Evolutionary conservation across 805 yeast species (phyloP), one percentile per base, ranked within the genome.

Genomic region (Candida silvatica): DNA sequence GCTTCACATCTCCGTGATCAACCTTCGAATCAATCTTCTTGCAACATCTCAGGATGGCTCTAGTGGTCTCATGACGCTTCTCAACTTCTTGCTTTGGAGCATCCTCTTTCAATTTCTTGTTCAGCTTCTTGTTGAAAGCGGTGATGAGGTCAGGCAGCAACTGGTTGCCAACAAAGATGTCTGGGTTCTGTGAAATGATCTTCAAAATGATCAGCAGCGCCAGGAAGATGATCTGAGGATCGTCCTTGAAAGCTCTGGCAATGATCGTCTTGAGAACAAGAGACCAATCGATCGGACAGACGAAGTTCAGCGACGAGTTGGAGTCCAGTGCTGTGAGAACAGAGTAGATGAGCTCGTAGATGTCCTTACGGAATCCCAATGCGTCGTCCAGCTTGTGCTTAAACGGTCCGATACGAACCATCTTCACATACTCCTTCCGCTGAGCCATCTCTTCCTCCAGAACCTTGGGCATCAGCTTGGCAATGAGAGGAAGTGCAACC

Each of bases 371-470:
- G 39, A 75, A 71, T 39, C 77, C 85, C 27, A 82, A 62, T 0
- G 87, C 92, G 44, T 78, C 80, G 47, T 85, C 95, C 27, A 83
- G 71, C 41, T 77, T 76, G 51, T 83, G 88, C 50, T 82, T 83
- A 63, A 80, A 84, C 0, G 94, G 94, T 2, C 95, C 95, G 74
- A 86, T 83, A 31, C 79, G 80, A 23, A 85, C 77, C 15, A 67
- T 61, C 36, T 77, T 77, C 30, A 80, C 71, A 46, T 73, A 77
- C 37, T 71, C 69, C 22, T 67, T 69, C 43, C 70, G 71, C 1
- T 77, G 64, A 9, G 56, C 58, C 31, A 82, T 63, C 48, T 81
- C 85, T 4, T 56, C 59, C 20, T 55, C 61, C 43, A 69, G 69
- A 3, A 82, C 58, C 0, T 53, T 48, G 0, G 82, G 75, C 27